Evolutionary conservation across 371 early-diverging fungal genomes (phyloP).

Genomic region (Mucor mucedo): DNA sequence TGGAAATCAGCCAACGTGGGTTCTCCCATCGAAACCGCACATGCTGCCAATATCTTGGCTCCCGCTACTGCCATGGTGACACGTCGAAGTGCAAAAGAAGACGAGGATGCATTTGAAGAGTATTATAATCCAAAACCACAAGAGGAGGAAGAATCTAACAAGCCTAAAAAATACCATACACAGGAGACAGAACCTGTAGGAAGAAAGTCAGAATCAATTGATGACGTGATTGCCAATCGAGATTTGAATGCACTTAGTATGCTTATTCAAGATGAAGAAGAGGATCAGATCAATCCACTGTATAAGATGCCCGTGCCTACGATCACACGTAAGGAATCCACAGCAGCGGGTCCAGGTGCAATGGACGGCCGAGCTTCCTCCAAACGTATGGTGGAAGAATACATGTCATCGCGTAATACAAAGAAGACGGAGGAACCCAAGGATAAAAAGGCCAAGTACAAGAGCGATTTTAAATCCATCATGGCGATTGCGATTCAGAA

Average conservation of each 20-base stretch:
- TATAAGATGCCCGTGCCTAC: not conserved
- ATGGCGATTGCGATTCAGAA: slow-evolving; percentile 46
- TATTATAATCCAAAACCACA: slow-evolving; percentile 2
- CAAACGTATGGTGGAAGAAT: slow-evolving; percentile 49
- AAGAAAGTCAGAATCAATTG: slow-evolving; percentile 17
- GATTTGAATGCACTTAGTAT: slow-evolving; percentile 19
- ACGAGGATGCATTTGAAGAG: not conserved
- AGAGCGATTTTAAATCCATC: slow-evolving; percentile 48
- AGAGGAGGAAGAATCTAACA: not conserved
- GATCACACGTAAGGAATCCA: not conserved
- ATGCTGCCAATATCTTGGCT: slow-evolving; percentile 22
- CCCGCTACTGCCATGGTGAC: slow-evolving; percentile 33
- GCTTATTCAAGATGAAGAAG: slow-evolving; percentile 14
- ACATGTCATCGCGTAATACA: slow-evolving; percentile 32
- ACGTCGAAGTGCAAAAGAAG: slow-evolving; percentile 3
- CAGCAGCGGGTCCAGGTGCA: slow-evolving; percentile 11
- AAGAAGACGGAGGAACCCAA: not conserved
- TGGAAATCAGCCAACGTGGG: slow-evolving; percentile 40
- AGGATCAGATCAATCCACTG: not conserved
- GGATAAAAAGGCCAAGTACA: slow-evolving; percentile 33
- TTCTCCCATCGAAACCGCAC: slow-evolving; percentile 38
- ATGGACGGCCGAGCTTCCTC: slow-evolving; percentile 47
- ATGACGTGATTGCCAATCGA: slow-evolving; percentile 17
- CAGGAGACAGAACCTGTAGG: not conserved
- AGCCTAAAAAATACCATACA: not conserved